A percentile compares a stretch with the other conserved stretches of the same genome.
These are phyloP conservation scores for Phytophthora pseudosyringae DNA, from an alignment of 352 stramenopile genomes.

Conservation along the genomic window DNA sequence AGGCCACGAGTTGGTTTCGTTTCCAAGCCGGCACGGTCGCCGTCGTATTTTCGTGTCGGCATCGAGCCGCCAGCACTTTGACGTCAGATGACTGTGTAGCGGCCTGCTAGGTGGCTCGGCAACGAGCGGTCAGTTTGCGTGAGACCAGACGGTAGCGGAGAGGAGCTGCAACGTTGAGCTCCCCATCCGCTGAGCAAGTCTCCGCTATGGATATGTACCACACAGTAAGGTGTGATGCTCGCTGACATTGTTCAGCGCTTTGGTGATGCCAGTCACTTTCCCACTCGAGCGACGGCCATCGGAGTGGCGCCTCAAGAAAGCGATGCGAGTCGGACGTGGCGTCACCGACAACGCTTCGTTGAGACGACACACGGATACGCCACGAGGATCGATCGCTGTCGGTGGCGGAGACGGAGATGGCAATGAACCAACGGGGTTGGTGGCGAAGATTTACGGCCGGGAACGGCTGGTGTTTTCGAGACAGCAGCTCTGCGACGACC, in stretches of 20 bases:
- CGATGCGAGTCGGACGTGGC: conserved; percentile 9
- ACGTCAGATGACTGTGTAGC: conserved; percentile 7
- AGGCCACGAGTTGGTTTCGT: conserved; percentile 11
- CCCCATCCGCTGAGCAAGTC: conserved; percentile 19
- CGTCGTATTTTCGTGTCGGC: too few relatives aligned
- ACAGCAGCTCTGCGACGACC: conserved; percentile 40
- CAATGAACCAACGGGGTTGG: conserved; percentile 17
- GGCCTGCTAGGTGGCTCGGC: conserved; percentile 17
- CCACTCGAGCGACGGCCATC: background rate
- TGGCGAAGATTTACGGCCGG: conserved; percentile 22
- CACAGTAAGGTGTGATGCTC: conserved; percentile 11
- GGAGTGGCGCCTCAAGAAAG: background rate
- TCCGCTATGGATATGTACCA: conserved; percentile 16
- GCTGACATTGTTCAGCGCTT: conserved; percentile 15
- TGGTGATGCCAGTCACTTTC: conserved; percentile 10
- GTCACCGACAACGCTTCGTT: background rate
- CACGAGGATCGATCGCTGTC: conserved; percentile 14
- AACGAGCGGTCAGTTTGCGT: conserved; percentile 4
- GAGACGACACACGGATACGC: conserved; percentile 10
- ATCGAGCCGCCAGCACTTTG: background rate
- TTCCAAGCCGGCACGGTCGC: background rate
- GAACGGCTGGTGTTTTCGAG: conserved; percentile 30
- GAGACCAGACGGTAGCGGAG: conserved; percentile 28
- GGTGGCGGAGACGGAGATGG: background rate
- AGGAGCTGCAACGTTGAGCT: conserved; percentile 18